Conservation (phyloP, 2,329 filamentous ascomycete genomes). For the Blumeria hordei region DNA sequence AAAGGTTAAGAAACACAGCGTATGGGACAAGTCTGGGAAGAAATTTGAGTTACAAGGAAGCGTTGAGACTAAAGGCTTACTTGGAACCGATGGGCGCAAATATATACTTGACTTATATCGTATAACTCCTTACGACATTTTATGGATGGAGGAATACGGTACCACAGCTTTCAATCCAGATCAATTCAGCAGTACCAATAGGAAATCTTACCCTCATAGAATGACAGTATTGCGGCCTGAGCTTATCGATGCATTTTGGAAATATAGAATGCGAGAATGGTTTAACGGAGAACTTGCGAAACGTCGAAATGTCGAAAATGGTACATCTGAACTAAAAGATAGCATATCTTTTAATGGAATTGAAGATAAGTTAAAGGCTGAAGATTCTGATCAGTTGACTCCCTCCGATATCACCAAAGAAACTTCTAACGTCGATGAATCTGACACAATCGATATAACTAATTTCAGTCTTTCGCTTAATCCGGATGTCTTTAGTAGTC, state of each 20-base stretch:
- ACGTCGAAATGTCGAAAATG: conserved; percentile 22
- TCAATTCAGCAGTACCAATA: conserved; percentile 12
- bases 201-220: conserved; percentile 52
- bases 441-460: conserved; percentile 58
- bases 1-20: conserved; percentile 78
- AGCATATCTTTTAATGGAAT: conserved; percentile 11
- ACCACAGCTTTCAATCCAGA: conserved; percentile 17
- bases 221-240: conserved; percentile 90
- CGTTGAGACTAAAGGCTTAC: conserved; percentile 91
- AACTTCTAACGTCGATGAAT: conserved; percentile 15
- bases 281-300: conserved; percentile 55
- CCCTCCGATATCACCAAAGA: conserved; percentile 14
- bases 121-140: conserved; percentile 72
- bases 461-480: conserved; percentile 77
- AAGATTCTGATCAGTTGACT: conserved; percentile 7
- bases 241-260: conserved; percentile 65
- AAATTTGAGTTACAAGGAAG: conserved; percentile 82
- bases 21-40: conserved; percentile 92
- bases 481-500: conserved; percentile 85
- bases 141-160: conserved; percentile 64
- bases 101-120: conserved; percentile 96
- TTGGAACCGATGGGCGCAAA: conserved; percentile 88
- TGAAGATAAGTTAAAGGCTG: conserved; percentile 12
- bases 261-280: conserved; percentile 71
- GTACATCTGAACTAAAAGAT: conserved; percentile 12